These are phyloP conservation scores for Rhipidocladum racemiflorum DNA, from an alignment of 176 grass and related monocot genomes.

Conservation along the genomic window DNA sequence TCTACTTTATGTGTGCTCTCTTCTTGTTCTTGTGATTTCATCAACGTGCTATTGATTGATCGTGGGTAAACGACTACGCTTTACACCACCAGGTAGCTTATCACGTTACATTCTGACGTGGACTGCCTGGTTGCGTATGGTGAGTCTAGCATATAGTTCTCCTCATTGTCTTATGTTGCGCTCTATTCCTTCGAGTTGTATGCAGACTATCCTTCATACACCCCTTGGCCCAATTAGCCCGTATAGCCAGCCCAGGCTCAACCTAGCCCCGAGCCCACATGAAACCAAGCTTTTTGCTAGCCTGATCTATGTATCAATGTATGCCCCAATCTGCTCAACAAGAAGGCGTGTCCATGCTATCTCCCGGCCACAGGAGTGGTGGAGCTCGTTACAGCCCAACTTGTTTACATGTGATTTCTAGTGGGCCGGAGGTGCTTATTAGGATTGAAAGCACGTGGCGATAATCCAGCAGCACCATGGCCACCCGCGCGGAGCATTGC, in stretches of 20 bases:
- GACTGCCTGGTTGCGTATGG: too few species aligned
- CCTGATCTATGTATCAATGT: neutral
- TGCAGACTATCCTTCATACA: neutral
- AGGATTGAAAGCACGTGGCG: neutral
- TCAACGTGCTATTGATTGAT: too few species aligned
- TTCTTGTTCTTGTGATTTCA: too few species aligned
- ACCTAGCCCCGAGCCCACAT: neutral
- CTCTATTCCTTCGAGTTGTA: neutral
- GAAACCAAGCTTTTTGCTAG: neutral
- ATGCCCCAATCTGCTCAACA: neutral
- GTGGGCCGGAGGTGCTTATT: neutral
- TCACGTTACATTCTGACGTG: too few species aligned
- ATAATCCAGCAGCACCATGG: too few species aligned
- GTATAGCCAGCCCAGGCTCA: neutral
- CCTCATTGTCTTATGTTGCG: neutral
- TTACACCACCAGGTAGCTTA: too few species aligned
- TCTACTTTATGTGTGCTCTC: too few species aligned
- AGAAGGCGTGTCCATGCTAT: neutral
- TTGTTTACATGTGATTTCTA: neutral
- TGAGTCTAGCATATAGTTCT: too few species aligned
- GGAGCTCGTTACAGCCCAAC: neutral
- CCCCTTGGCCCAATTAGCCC: neutral
- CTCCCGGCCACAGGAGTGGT: neutral
- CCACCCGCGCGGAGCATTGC: neutral
- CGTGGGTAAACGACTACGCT: too few species aligned